Percentiles rank a stretch among this genome's conserved stretches.
Conservation (phyloP, 139 green algal species). For the Parachlorella kessleri region DNA sequence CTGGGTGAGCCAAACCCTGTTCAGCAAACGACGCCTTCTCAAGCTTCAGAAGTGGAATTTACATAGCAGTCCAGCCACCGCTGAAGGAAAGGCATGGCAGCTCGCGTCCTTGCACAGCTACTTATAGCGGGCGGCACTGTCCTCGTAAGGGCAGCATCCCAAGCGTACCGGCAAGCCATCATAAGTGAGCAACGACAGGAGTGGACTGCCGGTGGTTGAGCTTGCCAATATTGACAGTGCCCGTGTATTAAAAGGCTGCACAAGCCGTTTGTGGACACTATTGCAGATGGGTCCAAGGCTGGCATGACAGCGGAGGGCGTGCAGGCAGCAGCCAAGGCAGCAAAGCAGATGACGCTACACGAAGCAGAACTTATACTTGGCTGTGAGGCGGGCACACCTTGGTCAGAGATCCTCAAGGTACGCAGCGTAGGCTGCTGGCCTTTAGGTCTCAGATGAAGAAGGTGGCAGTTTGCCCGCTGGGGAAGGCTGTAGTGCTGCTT, state of each 20-base stretch:
- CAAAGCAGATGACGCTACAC: conserved; percentile 60
- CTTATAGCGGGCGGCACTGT: conserved; percentile 83
- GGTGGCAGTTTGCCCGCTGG: too few relatives aligned
- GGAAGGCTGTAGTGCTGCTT: too few relatives aligned
- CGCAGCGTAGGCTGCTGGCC: too few relatives aligned
- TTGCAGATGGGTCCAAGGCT: conserved; percentile 75
- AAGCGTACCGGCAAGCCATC: conserved; percentile 85
- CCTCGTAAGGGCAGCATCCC: conserved; percentile 76
- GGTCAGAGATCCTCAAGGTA: conserved; percentile 84
- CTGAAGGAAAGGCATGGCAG: too few relatives aligned
- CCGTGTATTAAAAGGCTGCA: too few relatives aligned
- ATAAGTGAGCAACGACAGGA: conserved; percentile 86
- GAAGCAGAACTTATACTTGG: conserved; percentile 85
- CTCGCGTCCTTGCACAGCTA: conserved; percentile 84
- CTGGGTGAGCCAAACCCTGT: too few relatives aligned
- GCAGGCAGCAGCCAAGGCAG: conserved; percentile 36
- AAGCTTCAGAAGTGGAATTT: too few relatives aligned
- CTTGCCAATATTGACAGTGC: too few relatives aligned
- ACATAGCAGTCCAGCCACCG: too few relatives aligned
- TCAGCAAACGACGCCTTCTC: too few relatives aligned
- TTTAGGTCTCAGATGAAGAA: too few relatives aligned
- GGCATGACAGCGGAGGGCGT: conserved; percentile 75
- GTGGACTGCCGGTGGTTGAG: too few relatives aligned
- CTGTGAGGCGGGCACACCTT: conserved; percentile 54
- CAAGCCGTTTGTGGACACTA: background rate